Evolutionary conservation across 176 grass and related monocot species (phyloP), one percentile per base, ranked within the genome.

Genomic region (Lolium multiflorum): DNA sequence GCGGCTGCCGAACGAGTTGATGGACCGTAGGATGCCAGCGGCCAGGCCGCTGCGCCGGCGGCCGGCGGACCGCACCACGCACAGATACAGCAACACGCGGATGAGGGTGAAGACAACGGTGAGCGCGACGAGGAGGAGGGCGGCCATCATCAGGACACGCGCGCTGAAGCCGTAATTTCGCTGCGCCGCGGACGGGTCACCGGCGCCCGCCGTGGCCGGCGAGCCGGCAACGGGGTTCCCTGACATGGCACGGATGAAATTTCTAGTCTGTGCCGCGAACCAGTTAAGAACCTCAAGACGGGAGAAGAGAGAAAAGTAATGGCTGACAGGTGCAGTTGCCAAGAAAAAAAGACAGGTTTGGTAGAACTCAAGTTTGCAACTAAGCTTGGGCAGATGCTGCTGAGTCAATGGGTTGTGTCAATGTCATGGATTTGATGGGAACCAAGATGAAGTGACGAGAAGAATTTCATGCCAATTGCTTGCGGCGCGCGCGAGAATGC

Each of bases 61-160:
- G 43, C 50, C 17, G 74, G 63, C 11, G 12, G 58, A 18, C 11
- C 79, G 65, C 83, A 22, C 22, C 7, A 89, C 13, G 67, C 84
- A 0, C 37, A 84, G 82, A 39, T 82, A 67, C 6, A 74, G 82
- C 46, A 82, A 50, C 20, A 88, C 21, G 2, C 87, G 80, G 81
- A 89, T 8, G 72, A 85, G n/a, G 67, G 81, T 54, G 82, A 88
- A 92, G 70, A 86, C 12, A 61, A 71, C 39, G 56, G 76, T 65
- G 39, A 92, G 20, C 6, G 63, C 11, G 71, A 88, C 25, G 12
- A 91, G 50, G 66, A 91, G 66, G 67, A 86, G 20, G 56, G 85
- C 54, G 20, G 76, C 70, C 6, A 54, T 89, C 43, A 93, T 83
- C 74, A 92, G 79, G 20, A 92, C 60, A 28, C 44, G 67, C 4